These are phyloP conservation scores for Phyllosticta paracitricarpa DNA, from an alignment of 2,329 filamentous ascomycete species.

Conservation along the genomic window DNA sequence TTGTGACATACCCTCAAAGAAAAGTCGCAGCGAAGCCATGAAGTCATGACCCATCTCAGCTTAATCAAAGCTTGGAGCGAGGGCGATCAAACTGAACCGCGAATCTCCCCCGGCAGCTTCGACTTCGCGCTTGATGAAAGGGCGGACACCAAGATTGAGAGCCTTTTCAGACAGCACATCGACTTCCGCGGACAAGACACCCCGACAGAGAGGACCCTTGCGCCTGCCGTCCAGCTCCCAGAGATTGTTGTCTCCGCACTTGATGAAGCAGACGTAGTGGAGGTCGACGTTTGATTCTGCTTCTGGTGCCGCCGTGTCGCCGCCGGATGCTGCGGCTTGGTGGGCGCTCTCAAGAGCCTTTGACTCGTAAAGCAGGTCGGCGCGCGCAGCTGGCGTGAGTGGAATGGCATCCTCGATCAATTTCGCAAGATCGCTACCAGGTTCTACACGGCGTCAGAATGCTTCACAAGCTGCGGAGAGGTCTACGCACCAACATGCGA, in stretches of 20 bases:
- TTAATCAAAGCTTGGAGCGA: slow-evolving; percentile 49
- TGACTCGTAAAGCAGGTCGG: slow-evolving; percentile 67
- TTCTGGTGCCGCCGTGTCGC: slow-evolving; percentile 68
- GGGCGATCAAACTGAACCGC: slow-evolving; percentile 53
- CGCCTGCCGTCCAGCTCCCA: slow-evolving; percentile 74
- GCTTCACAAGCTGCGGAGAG: background rate
- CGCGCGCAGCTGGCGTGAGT: slow-evolving; percentile 55
- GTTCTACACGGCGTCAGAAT: slow-evolving; percentile 20
- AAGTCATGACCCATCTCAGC: background rate
- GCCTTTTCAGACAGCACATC: slow-evolving; percentile 58
- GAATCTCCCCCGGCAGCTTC: slow-evolving; percentile 47
- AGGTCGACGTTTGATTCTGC: slow-evolving; percentile 79
- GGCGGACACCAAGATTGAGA: slow-evolving; percentile 56
- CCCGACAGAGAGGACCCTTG: slow-evolving; percentile 62
- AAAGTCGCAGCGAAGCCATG: background rate
- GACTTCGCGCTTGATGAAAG: slow-evolving; percentile 49
- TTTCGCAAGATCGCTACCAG: slow-evolving; percentile 48
- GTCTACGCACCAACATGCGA: slow-evolving; percentile 26
- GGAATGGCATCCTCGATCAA: slow-evolving; percentile 63
- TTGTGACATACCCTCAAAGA: background rate
- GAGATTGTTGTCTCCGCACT: slow-evolving; percentile 55
- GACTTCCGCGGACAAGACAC: slow-evolving; percentile 31
- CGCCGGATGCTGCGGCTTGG: slow-evolving; percentile 61
- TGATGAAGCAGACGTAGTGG: slow-evolving; percentile 94
- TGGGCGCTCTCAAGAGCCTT: slow-evolving; percentile 69